Percentiles rank a stretch among this genome's conserved stretches.
Evolutionary conservation across 257 asterid genomes (phyloP).

Genomic region (Scutellaria barbata): DNA sequence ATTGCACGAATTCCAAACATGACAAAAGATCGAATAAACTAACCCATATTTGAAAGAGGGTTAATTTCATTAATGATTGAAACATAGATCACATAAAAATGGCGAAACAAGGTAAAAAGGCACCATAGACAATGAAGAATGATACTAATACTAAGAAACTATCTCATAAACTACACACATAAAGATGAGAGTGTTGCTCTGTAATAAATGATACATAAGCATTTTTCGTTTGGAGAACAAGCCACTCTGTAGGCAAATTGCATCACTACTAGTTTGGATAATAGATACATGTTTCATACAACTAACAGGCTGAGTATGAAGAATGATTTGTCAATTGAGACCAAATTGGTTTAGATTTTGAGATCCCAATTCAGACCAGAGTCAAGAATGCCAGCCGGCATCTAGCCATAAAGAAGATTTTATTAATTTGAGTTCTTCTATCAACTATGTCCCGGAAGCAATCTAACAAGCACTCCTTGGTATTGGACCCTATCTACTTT

Average conservation of each 20-base stretch:
- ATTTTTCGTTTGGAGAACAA: background rate
- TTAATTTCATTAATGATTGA: background rate
- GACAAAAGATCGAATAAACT: background rate
- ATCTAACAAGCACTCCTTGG: background rate
- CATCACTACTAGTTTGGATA: background rate
- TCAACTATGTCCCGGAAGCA: background rate
- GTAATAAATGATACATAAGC: background rate
- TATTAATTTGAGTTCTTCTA: background rate
- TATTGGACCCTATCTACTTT: background rate
- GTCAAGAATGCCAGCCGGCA: too few species aligned
- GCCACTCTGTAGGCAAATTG: background rate
- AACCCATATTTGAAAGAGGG: conserved; percentile 5
- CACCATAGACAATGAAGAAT: background rate
- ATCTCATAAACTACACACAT: background rate
- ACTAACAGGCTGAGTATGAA: background rate
- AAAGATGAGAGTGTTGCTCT: background rate
- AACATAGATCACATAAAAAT: background rate
- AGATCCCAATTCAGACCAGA: too few species aligned
- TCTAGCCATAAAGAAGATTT: background rate
- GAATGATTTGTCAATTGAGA: background rate
- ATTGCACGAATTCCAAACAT: background rate
- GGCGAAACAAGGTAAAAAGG: background rate
- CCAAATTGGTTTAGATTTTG: too few species aligned
- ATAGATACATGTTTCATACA: background rate
- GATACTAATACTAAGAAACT: background rate